Evolutionary conservation across 352 stramenopile genomes (phyloP).

Genomic region (Aphanomyces euteiches): DNA sequence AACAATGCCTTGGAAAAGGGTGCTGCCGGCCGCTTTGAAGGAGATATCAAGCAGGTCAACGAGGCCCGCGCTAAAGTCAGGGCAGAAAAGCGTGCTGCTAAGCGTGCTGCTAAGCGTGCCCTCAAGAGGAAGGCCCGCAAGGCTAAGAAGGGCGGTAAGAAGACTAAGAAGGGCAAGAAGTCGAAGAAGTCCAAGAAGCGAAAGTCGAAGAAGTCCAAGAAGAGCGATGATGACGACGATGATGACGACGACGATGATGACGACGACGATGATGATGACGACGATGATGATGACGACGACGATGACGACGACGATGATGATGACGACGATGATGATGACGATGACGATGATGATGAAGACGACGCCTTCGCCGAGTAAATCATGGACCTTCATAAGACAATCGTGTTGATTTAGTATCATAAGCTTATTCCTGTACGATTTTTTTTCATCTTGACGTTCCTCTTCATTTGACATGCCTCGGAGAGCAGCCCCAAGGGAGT

Average conservation of each 20-base stretch:
- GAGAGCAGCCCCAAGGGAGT: too few relatives aligned
- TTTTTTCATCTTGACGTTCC: too few relatives aligned
- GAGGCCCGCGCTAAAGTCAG: not conserved
- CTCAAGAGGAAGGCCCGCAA: not conserved
- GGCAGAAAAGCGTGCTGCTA: not conserved
- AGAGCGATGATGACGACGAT: not conserved
- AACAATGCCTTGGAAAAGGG: conserved; percentile 4
- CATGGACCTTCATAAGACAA: not conserved
- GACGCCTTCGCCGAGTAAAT: not conserved
- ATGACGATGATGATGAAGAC: conserved; percentile 1
- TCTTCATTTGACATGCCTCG: too few relatives aligned
- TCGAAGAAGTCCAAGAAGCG: not conserved
- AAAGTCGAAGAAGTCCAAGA: too few relatives aligned
- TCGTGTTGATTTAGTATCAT: too few relatives aligned
- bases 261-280: not conserved
- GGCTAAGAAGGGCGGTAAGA: not conserved
- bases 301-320: not conserved
- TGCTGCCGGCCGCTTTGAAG: not conserved
- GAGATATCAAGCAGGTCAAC: not conserved
- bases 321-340: not conserved
- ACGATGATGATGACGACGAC: not conserved
- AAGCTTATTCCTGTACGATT: too few relatives aligned
- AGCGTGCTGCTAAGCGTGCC: conserved; percentile 1
- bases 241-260: not conserved
- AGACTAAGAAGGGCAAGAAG: not conserved